phyloP scores from a whole-genome alignment of 129 eudicot species.

The Flaveria trinervia region DNA sequence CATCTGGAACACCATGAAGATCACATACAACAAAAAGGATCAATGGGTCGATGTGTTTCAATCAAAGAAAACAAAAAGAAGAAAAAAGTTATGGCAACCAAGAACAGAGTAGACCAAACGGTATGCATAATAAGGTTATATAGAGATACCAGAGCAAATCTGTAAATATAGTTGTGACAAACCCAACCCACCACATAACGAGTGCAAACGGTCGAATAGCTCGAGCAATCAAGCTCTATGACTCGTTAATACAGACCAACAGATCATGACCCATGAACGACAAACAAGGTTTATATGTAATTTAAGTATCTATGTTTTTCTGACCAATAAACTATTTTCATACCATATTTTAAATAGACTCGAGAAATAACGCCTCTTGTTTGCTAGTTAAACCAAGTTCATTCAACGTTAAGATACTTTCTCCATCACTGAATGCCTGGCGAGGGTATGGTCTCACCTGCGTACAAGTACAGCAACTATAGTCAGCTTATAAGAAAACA shows the following conservation, averaged over 20 bases:
- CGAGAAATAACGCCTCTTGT: conserved; percentile 85
- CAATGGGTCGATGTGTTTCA: neutral
- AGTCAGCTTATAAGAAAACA: conserved; percentile 4
- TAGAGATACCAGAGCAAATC: neutral
- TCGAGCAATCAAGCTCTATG: neutral
- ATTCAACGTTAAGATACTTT: conserved; percentile 47
- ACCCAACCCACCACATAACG: conserved; percentile 26
- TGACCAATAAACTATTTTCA: conserved; percentile 28
- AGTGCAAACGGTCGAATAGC: conserved; percentile 11
- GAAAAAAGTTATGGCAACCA: neutral
- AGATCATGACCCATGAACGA: conserved; percentile 22
- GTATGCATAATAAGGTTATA: neutral
- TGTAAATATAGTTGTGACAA: conserved; percentile 26
- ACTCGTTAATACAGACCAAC: conserved; percentile 8
- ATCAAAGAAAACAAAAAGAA: neutral
- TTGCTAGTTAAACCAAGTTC: conserved; percentile 82
- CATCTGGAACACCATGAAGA: conserved; percentile 4
- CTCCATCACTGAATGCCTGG: conserved; percentile 64
- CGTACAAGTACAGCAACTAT: conserved; percentile 2
- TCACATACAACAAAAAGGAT: neutral
- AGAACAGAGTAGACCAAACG: neutral
- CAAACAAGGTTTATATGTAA: conserved; percentile 26
- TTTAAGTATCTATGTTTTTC: conserved; percentile 31
- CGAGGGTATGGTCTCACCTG: conserved; percentile 89
- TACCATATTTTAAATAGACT: conserved; percentile 48